These are phyloP conservation scores for Auxenochlorella pyrenoidosa DNA, from an alignment of 139 green algal genomes.

Conservation along the genomic window DNA sequence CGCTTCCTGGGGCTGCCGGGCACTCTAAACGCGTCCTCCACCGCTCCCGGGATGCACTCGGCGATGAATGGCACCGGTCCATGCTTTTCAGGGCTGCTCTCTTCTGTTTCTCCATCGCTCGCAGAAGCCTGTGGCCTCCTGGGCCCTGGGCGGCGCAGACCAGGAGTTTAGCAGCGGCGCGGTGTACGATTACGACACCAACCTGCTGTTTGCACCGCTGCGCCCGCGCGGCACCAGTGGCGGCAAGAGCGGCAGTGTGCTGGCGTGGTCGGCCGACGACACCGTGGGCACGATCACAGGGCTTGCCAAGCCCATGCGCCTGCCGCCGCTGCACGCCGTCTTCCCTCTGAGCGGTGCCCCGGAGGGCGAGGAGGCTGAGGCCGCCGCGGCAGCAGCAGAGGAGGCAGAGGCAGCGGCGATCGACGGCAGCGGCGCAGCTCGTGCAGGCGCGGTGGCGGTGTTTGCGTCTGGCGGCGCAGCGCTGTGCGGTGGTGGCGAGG, in stretches of 20 bases:
- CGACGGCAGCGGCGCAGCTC: conserved; percentile 8
- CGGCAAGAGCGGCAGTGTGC: conserved; percentile 10
- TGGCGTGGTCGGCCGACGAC: conserved; percentile 11
- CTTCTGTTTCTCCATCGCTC: no score
- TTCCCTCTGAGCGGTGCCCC: conserved; percentile 18
- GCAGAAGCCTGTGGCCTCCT: conserved; percentile 26
- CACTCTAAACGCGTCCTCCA: background rate
- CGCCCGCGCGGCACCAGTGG: background rate
- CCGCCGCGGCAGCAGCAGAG: conserved; percentile 6
- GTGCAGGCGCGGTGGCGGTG: background rate
- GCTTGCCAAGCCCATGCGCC: background rate
- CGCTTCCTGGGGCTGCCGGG: background rate
- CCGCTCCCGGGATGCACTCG: no score
- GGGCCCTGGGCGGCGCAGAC: conserved; percentile 11
- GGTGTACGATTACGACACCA: conserved; percentile 26
- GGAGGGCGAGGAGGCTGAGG: conserved; percentile 11
- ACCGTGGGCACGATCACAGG: conserved; percentile 10
- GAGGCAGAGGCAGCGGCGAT: background rate
- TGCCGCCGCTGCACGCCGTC: conserved; percentile 15
- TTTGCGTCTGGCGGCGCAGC: conserved; percentile 1
- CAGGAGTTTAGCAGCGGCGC: conserved; percentile 20
- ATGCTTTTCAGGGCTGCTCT: no score
- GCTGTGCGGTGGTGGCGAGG: conserved; percentile 16
- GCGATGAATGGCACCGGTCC: no score
- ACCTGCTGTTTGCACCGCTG: conserved; percentile 29